These are phyloP conservation scores for Corchorus capsularis DNA, from an alignment of 345 rosid genomes.

Conservation along the genomic window DNA sequence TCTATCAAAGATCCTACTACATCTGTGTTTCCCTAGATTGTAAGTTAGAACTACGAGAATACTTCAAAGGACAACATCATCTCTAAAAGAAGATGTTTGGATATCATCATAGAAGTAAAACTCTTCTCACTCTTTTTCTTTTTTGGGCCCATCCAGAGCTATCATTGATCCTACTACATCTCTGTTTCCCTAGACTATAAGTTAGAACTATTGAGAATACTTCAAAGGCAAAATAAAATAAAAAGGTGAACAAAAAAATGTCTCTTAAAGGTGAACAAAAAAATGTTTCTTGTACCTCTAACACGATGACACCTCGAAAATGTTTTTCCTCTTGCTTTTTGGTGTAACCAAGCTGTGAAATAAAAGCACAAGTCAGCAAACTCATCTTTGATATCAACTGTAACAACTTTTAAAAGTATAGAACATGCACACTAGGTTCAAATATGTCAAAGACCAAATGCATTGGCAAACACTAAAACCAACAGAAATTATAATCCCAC, in stretches of 20 bases:
- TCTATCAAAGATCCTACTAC: neutral
- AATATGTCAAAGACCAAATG: neutral
- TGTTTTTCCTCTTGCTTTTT: slow-evolving; percentile 91
- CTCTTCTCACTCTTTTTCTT: neutral
- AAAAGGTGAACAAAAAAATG: neutral
- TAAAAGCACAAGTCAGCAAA: slow-evolving; percentile 9
- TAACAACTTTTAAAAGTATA: neutral
- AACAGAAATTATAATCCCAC: no score
- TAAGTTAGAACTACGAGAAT: neutral
- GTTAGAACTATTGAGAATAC: no score
- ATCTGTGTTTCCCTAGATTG: neutral
- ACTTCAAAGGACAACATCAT: neutral
- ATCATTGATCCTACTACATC: no score
- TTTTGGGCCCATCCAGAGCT: no score
- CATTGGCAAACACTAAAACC: no score
- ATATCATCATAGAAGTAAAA: neutral
- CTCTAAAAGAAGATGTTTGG: neutral
- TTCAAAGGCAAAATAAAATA: neutral
- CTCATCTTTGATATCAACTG: neutral
- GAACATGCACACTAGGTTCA: neutral
- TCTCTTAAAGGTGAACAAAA: neutral
- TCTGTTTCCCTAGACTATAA: no score
- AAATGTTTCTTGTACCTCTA: slow-evolving; percentile 56
- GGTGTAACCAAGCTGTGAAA: slow-evolving; percentile 81
- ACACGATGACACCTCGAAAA: slow-evolving; percentile 83